phyloP scores from a whole-genome alignment of 805 yeast genomes.

The Ogataea allantospora region DNA sequence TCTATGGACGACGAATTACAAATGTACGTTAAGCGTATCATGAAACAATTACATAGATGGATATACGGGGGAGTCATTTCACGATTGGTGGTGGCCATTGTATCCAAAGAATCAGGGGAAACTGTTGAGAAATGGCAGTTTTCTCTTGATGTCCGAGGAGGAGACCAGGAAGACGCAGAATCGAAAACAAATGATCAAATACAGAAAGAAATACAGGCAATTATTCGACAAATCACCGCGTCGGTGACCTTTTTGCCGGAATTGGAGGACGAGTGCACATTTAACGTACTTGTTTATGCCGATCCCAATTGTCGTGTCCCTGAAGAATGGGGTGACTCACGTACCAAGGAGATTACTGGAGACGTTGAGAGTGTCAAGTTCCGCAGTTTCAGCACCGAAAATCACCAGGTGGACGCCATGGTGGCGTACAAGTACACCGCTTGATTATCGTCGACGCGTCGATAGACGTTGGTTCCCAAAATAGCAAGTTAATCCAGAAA shows the following conservation, averaged over 20 bases:
- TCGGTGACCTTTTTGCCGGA: conserved; percentile 83
- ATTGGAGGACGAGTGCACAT: conserved; percentile 62
- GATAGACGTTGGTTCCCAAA: conserved; percentile 14
- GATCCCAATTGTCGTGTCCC: conserved; percentile 69
- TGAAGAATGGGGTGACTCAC: conserved; percentile 78
- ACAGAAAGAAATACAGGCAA: conserved; percentile 77
- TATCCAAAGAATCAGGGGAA: conserved; percentile 64
- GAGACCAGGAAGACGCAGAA: conserved; percentile 11
- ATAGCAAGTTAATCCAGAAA: conserved; percentile 12
- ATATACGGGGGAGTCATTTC: conserved; percentile 65
- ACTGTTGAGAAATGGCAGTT: conserved; percentile 88
- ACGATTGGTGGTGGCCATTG: conserved; percentile 68
- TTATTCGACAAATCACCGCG: conserved; percentile 85
- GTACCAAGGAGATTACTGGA: conserved; percentile 48
- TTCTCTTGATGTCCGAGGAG: conserved; percentile 44
- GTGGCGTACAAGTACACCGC: conserved; percentile 54
- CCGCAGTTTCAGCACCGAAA: conserved; percentile 61
- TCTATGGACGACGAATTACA: conserved; percentile 76
- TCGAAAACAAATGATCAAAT: conserved; percentile 44
- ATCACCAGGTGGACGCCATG: conserved; percentile 68
- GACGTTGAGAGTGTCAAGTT: conserved; percentile 67
- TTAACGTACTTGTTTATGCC: conserved; percentile 82
- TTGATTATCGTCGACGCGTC: conserved; percentile 5
- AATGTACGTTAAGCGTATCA: conserved; percentile 61
- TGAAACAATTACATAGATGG: conserved; percentile 74